phyloP scores from a whole-genome alignment of 2,329 filamentous ascomycete species.

The Ceratocystis colombiana region DNA sequence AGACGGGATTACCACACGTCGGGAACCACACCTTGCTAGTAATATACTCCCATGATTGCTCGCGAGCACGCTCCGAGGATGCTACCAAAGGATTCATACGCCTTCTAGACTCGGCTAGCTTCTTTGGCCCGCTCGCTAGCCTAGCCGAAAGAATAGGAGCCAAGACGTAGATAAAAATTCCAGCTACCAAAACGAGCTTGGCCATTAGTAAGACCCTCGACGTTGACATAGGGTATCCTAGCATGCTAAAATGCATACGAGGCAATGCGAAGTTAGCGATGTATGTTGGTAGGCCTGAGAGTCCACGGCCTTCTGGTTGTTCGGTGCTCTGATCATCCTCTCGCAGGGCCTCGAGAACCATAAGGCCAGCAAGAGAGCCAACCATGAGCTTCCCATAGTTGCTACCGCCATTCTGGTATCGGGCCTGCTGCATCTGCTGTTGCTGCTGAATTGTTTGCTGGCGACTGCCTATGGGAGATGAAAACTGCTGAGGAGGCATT shows the following conservation, averaged over 20 bases:
- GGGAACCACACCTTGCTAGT: slow-evolving; percentile 90
- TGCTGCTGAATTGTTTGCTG: slow-evolving; percentile 48
- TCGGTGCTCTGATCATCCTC: slow-evolving; percentile 57
- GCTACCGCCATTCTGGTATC: slow-evolving; percentile 43
- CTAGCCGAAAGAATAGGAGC: slow-evolving; percentile 44
- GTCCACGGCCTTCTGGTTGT: slow-evolving; percentile 53
- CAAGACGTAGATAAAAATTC: slow-evolving; percentile 46
- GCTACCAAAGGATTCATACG: slow-evolving; percentile 59
- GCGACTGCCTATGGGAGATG: slow-evolving; percentile 40
- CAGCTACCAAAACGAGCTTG: slow-evolving; percentile 44
- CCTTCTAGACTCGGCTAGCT: neutral
- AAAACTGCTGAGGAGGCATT: slow-evolving; percentile 40
- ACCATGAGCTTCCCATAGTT: slow-evolving; percentile 77
- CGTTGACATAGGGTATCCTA: slow-evolving; percentile 43
- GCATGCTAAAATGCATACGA: slow-evolving; percentile 42
- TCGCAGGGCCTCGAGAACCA: slow-evolving; percentile 75
- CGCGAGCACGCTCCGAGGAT: slow-evolving; percentile 73
- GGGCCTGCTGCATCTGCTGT: slow-evolving; percentile 37
- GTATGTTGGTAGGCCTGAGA: slow-evolving; percentile 54
- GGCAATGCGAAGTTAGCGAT: slow-evolving; percentile 43
- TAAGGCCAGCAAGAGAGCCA: slow-evolving; percentile 79
- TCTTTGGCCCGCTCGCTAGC: neutral
- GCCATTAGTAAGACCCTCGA: slow-evolving; percentile 41
- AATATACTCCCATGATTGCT: slow-evolving; percentile 75
- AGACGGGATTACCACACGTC: slow-evolving; percentile 63